phyloP scores from a whole-genome alignment of 371 early-diverging fungal species.

The Apophysomyces variabilis region DNA sequence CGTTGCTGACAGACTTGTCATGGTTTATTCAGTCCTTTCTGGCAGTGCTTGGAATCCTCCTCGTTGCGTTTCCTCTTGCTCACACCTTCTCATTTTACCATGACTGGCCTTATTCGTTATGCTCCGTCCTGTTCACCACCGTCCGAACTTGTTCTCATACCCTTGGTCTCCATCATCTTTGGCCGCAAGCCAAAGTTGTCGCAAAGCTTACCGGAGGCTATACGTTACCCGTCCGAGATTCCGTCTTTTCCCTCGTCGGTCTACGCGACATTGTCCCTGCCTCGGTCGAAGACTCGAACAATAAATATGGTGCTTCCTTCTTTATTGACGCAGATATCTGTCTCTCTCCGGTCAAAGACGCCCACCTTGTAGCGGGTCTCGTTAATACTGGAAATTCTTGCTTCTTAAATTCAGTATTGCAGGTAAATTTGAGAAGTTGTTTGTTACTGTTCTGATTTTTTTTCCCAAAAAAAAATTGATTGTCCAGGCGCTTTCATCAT shows the following conservation, averaged over 20 bases:
- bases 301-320: not conserved
- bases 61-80: slow-evolving; percentile 24
- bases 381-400: slow-evolving; percentile 94
- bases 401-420: slow-evolving; percentile 91
- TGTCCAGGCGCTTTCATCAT: slow-evolving; percentile 53
- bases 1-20: slow-evolving; percentile 20
- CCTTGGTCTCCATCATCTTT: slow-evolving; percentile 12
- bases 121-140: slow-evolving; percentile 6
- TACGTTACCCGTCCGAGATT: slow-evolving; percentile 10
- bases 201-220: slow-evolving; percentile 9
- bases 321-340: slow-evolving; percentile 5
- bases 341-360: not conserved
- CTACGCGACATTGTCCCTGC: slow-evolving; percentile 7
- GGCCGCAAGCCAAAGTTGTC: slow-evolving; percentile 7
- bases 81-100: slow-evolving; percentile 21
- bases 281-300: not conserved
- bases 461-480: not conserved
- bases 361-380: slow-evolving; percentile 62
- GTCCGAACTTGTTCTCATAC: slow-evolving; percentile 8
- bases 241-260: slow-evolving; percentile 5
- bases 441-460: not conserved
- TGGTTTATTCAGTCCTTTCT: slow-evolving; percentile 24
- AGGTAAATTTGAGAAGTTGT: slow-evolving; percentile 53
- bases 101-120: slow-evolving; percentile 19
- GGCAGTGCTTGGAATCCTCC: slow-evolving; percentile 21